Base-by-base conservation (phyloP, 2,329 filamentous ascomycete genomes). In the Beauveria rudraprayagi region DNA sequence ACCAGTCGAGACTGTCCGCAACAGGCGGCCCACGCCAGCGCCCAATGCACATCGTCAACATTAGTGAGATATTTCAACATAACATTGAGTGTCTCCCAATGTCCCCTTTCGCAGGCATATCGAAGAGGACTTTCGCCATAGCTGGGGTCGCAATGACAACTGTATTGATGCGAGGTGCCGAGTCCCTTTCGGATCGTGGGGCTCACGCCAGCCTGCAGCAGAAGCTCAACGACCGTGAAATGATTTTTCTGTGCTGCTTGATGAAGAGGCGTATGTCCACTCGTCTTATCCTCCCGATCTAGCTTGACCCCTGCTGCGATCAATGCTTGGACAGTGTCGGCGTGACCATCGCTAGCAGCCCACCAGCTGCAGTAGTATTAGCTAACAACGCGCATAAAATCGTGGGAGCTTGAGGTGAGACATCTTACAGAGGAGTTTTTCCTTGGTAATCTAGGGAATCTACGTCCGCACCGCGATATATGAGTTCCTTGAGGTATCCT, bases 281-380 rank as follows among this genome's bases (percentile, higher is more conserved):
- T 14, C 11, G 1, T 0, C 0, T 5, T 34, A 2, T 24, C 28
- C 2, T 11, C 17, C 3, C 26, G 40, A 22, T 60, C 40, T 41
- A 30, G 11, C 48, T 16, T 37, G 11, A 28, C 48, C n/a, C 47
- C 56, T 51, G 56, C 40, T 11, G 48, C 40, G 26, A 60, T 53
- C 19, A 60, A 53, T 8, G 19, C 9, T 24, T 22, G 10, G 10
- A 46, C 56, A 1, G 40, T 34, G 24, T 56, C 63, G 1, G 57
- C 40, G 46, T 69, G 67, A 0, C 70, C 69, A 6, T 46, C 56
- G 1, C 4, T 22, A 17, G 70, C 68, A 55, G 71, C 71, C 64
- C 66, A 67, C 65, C 66, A 65, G 10, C 58, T 63, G 44, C 2
- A 53, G n/a, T 2, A 11, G 5, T 34, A 48, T 60, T 53, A 60